A percentile compares a stretch with the other conserved stretches of the same genome.
Conservation (phyloP, 1,284 basidiomycete genomes). For the Cryptococcus sp. region DNA sequence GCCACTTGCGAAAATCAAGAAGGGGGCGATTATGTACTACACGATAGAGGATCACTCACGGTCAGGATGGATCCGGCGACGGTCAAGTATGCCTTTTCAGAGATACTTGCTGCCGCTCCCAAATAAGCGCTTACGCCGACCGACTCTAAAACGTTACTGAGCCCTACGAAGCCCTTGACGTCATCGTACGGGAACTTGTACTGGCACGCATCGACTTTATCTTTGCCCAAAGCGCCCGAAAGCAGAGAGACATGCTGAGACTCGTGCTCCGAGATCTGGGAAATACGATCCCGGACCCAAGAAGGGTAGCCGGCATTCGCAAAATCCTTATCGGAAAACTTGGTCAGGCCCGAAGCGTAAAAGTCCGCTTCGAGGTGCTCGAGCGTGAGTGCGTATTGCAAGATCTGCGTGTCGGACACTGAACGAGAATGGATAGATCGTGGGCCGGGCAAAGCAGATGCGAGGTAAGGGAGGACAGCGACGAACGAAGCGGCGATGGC, state of each 20-base stretch:
- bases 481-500: neutral
- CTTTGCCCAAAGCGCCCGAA: slow-evolving; percentile 59
- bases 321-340: slow-evolving; percentile 68
- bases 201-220: slow-evolving; percentile 54
- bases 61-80: slow-evolving; percentile 75
- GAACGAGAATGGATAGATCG: neutral
- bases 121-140: slow-evolving; percentile 78
- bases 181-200: slow-evolving; percentile 54
- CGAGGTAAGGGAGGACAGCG: slow-evolving; percentile 1
- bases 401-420: slow-evolving; percentile 22
- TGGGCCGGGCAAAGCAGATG: neutral
- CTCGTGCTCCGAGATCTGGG: slow-evolving; percentile 64
- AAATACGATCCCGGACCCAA: slow-evolving; percentile 19
- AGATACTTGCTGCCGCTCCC: slow-evolving; percentile 65
- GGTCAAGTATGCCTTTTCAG: slow-evolving; percentile 39
- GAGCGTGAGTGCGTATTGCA: slow-evolving; percentile 57
- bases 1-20: neutral
- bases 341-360: slow-evolving; percentile 63
- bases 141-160: slow-evolving; percentile 74
- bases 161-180: slow-evolving; percentile 68
- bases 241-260: slow-evolving; percentile 58
- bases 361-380: slow-evolving; percentile 70
- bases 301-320: slow-evolving; percentile 65
- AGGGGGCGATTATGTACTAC: neutral
- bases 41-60: slow-evolving; percentile 2